These are phyloP conservation scores for Penicillium sp. DNA, from an alignment of 2,329 filamentous ascomycete genomes.

Conservation along the genomic window DNA sequence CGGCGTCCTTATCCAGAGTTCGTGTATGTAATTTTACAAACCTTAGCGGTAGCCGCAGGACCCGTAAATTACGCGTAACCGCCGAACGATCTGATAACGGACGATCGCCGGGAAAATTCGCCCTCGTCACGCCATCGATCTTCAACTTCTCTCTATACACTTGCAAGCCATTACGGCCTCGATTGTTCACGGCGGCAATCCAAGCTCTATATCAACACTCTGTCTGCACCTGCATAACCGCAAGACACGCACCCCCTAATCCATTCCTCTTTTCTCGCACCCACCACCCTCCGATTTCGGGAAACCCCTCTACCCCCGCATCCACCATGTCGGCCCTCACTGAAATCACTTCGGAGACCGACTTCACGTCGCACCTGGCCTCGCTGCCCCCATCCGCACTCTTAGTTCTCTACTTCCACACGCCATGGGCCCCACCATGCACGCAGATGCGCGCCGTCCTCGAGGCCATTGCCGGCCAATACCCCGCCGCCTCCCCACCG, in stretches of 20 bases:
- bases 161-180: background rate
- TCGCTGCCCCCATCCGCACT: constrained; percentile 70
- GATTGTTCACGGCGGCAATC: background rate
- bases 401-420: constrained; percentile 89
- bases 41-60: background rate
- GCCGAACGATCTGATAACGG: constrained; percentile 36
- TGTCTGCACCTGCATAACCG: background rate
- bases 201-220: background rate
- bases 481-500: constrained; percentile 67
- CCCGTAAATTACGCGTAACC: background rate
- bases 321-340: constrained; percentile 70
- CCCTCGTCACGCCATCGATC: constrained; percentile 29
- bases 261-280: background rate
- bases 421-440: constrained; percentile 95
- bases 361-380: constrained; percentile 70
- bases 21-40: background rate
- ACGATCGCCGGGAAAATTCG: constrained; percentile 24
- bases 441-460: constrained; percentile 90
- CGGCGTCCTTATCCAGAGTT: background rate
- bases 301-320: constrained; percentile 8
- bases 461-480: constrained; percentile 80
- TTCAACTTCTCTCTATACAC: constrained; percentile 15
- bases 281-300: background rate
- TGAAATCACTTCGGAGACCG: constrained; percentile 72
- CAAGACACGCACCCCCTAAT: no score